These are phyloP conservation scores for Ochetophila trinervis DNA, from an alignment of 306 rosid genomes.

Conservation along the genomic window DNA sequence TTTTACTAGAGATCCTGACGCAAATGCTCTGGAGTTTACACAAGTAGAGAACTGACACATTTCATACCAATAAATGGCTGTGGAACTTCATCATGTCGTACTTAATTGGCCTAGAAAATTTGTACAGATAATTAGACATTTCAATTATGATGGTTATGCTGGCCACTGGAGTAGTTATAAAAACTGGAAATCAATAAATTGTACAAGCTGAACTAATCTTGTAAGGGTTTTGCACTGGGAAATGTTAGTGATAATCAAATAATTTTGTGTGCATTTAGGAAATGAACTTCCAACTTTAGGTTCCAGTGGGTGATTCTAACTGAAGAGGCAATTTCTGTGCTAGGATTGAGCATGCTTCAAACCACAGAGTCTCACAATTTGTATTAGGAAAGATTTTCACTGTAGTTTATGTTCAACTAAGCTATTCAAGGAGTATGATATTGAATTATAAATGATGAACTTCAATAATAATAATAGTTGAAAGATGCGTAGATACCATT, in stretches of 20 bases:
- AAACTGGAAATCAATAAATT: background rate
- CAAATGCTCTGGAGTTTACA: constrained; percentile 89
- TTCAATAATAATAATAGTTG: too few relatives aligned
- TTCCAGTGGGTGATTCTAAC: too few relatives aligned
- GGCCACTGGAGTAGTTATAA: background rate
- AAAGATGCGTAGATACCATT: too few relatives aligned
- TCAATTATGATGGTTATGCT: constrained; percentile 6
- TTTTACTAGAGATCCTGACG: constrained; percentile 85
- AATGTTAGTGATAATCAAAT: background rate
- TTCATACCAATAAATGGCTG: constrained; percentile 4
- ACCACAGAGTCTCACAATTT: too few relatives aligned
- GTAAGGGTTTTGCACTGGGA: background rate
- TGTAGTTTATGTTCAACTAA: too few relatives aligned
- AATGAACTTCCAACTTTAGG: too few relatives aligned
- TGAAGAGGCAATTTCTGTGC: too few relatives aligned
- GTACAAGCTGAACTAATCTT: background rate
- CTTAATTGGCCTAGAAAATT: constrained; percentile 2
- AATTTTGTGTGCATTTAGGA: too few relatives aligned
- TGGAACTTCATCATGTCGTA: background rate
- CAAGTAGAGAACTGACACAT: constrained; percentile 58
- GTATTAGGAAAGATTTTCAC: too few relatives aligned
- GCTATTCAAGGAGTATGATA: too few relatives aligned
- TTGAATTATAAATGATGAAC: too few relatives aligned
- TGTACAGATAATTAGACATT: constrained; percentile 26
- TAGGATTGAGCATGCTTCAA: too few relatives aligned